These are phyloP conservation scores for Phytophthora europaea DNA, from an alignment of 352 stramenopile species.

Conservation along the genomic window DNA sequence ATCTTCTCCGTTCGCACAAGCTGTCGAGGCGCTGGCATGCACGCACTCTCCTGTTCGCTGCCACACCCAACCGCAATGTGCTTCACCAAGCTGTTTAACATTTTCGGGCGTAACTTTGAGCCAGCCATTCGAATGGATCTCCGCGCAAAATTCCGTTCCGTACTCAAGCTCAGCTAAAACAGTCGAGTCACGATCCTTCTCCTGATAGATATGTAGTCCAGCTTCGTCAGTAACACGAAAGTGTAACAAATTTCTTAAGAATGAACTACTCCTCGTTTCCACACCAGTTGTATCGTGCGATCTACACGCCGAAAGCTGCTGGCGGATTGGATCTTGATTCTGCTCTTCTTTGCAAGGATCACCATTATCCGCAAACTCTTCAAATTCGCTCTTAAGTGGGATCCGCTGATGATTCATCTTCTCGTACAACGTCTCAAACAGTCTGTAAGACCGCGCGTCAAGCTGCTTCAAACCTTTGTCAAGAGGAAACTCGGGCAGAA, in stretches of 20 bases:
- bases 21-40: constrained; percentile 30
- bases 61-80: constrained; percentile 51
- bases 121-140: constrained; percentile 41
- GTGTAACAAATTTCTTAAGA: constrained; percentile 14
- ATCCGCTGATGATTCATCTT: constrained; percentile 53
- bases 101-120: constrained; percentile 33
- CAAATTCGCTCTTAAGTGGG: constrained; percentile 60
- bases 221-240: constrained; percentile 45
- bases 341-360: constrained; percentile 2
- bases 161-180: constrained; percentile 26
- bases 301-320: constrained; percentile 36
- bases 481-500: constrained; percentile 52
- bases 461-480: constrained; percentile 67
- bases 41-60: constrained; percentile 52
- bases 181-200: constrained; percentile 22
- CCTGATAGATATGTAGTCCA: constrained; percentile 37
- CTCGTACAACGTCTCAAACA: constrained; percentile 82
- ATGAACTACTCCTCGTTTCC: constrained; percentile 1
- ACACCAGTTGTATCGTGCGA: background rate
- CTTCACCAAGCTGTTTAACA: constrained; percentile 3
- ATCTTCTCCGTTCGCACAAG: constrained; percentile 54
- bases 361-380: constrained; percentile 39
- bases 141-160: constrained; percentile 36
- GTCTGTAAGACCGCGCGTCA: constrained; percentile 62
- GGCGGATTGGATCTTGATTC: constrained; percentile 35